phyloP scores from a whole-genome alignment of 2,329 filamentous ascomycete genomes.

The Pestalotiopsis sp. region DNA sequence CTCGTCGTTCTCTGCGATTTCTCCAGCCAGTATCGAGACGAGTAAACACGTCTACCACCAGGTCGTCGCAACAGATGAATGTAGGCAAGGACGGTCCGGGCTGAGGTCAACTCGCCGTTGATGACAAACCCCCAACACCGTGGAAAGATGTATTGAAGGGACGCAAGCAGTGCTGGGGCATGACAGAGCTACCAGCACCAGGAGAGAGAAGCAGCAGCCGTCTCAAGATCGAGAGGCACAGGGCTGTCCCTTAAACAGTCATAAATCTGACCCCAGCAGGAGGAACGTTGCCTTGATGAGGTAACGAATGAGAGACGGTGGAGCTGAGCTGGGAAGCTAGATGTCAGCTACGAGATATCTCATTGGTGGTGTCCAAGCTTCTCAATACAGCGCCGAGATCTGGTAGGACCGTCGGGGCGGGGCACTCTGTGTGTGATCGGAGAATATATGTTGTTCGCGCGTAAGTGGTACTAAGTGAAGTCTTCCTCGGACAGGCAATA shows the following conservation, averaged over 20 bases:
- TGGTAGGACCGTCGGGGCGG: conserved; percentile 10
- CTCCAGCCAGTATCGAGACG: neutral
- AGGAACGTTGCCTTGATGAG: neutral
- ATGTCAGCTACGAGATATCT: conserved; percentile 4
- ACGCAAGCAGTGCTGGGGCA: neutral
- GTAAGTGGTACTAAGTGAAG: neutral
- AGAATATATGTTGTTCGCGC: conserved; percentile 1
- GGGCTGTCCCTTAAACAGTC: conserved; percentile 1
- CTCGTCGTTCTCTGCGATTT: conserved; percentile 9
- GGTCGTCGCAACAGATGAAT: neutral
- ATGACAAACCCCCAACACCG: neutral
- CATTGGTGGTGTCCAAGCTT: conserved; percentile 15
- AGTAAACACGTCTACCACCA: neutral
- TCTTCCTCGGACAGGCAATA: neutral
- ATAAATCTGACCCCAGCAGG: neutral
- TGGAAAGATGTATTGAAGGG: conserved; percentile 2
- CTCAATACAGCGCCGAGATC: conserved; percentile 1
- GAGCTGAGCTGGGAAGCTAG: conserved; percentile 7
- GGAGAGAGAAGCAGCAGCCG: neutral
- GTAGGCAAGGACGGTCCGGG: neutral
- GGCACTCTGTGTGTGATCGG: neutral
- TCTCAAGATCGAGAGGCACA: neutral
- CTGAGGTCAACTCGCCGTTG: neutral
- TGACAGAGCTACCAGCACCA: conserved; percentile 8
- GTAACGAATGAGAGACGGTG: neutral